These are phyloP conservation scores for Penicillium sp. DNA, from an alignment of 2,329 filamentous ascomycete genomes.

Conservation along the genomic window DNA sequence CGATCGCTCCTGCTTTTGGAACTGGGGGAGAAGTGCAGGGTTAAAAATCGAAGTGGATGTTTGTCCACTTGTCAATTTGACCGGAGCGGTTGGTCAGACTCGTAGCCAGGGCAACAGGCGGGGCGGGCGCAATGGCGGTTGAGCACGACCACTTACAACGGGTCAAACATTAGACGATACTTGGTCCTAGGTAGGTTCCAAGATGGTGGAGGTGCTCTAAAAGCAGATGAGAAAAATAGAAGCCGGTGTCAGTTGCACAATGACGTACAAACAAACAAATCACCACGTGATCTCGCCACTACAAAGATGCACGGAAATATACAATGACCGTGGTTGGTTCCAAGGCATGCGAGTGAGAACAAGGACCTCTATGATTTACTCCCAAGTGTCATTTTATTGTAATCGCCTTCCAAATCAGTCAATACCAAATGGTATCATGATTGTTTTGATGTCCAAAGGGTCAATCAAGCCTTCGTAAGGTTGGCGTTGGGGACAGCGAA, in stretches of 20 bases:
- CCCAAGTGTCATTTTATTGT: not conserved
- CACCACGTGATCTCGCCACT: conserved; percentile 13
- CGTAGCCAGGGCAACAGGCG: conserved; percentile 43
- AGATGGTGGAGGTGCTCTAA: not conserved
- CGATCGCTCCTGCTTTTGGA: conserved; percentile 21
- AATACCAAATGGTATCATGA: not conserved
- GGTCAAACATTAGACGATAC: not conserved
- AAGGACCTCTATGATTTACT: not conserved
- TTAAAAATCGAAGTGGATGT: conserved; percentile 15
- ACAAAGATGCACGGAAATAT: not conserved
- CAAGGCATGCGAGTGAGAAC: not conserved
- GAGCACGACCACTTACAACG: not conserved
- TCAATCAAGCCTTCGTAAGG: not conserved
- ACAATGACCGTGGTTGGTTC: no score
- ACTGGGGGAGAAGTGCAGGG: conserved; percentile 9
- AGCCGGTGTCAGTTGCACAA: conserved; percentile 4
- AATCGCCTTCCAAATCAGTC: no score
- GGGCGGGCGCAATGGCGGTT: conserved; percentile 12
- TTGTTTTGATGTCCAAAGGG: not conserved
- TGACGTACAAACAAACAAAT: conserved; percentile 15
- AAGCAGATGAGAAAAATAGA: not conserved
- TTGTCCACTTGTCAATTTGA: conserved; percentile 21
- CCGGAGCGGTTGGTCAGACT: conserved; percentile 17
- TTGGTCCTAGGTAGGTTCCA: not conserved
- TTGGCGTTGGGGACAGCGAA: not conserved